Percentiles rank a stretch among this genome's conserved stretches.
These are phyloP conservation scores for Euphorbia pulcherrima DNA, from an alignment of 345 rosid genomes.

Conservation along the genomic window DNA sequence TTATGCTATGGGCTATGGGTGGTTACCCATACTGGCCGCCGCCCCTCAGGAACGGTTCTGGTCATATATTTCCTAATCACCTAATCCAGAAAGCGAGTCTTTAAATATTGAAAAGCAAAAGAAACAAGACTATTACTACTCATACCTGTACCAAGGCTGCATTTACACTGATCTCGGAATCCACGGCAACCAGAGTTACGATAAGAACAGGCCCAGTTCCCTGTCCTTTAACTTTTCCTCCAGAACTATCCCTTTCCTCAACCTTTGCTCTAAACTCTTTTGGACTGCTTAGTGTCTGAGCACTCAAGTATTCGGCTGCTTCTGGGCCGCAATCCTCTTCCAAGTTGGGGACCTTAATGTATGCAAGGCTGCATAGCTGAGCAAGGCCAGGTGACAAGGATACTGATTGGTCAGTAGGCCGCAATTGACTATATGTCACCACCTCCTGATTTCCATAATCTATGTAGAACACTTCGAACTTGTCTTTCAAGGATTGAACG, in stretches of 20 bases:
- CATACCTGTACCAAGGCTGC: conserved; percentile 85
- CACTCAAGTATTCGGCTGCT: conserved; percentile 77
- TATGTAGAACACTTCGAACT: conserved; percentile 88
- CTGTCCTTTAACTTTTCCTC: conserved; percentile 90
- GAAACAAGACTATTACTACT: not conserved
- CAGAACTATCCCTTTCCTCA: conserved; percentile 83
- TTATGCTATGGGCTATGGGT: too few relatives aligned
- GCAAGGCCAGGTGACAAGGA: conserved; percentile 75
- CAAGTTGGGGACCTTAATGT: conserved; percentile 75
- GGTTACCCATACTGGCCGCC: too few relatives aligned
- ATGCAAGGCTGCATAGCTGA: conserved; percentile 91
- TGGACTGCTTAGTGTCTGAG: conserved; percentile 47
- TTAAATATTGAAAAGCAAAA: not conserved
- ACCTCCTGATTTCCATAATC: conserved; percentile 94
- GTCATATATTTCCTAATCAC: not conserved
- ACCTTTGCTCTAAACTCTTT: conserved; percentile 71
- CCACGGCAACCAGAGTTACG: conserved; percentile 69
- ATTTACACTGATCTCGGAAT: conserved; percentile 76
- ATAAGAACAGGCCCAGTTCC: conserved; percentile 72
- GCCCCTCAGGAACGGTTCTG: too few relatives aligned
- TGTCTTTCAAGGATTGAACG: conserved; percentile 62
- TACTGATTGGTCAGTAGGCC: conserved; percentile 75
- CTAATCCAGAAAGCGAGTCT: not conserved
- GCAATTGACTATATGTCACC: conserved; percentile 61
- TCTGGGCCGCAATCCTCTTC: conserved; percentile 83